Evolutionary conservation across 1,284 basidiomycete genomes (phyloP).

Genomic region (Sphagnurus paluster): DNA sequence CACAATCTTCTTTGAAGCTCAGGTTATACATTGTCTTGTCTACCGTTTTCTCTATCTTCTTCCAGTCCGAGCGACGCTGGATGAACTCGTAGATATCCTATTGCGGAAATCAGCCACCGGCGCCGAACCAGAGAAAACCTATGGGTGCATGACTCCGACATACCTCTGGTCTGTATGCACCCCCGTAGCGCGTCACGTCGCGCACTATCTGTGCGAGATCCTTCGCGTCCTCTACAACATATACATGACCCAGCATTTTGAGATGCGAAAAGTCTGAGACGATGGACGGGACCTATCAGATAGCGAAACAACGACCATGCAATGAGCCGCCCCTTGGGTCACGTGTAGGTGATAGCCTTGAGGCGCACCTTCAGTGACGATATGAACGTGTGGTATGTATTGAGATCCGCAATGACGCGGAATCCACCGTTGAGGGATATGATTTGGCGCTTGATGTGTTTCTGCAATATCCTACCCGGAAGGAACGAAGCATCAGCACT

Average conservation of each 20-base stretch:
- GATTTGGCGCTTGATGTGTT: constrained; percentile 96
- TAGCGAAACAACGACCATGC: not conserved
- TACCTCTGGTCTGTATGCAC: constrained; percentile 89
- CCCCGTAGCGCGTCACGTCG: constrained; percentile 92
- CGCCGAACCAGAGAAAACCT: constrained; percentile 5
- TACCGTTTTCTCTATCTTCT: constrained; percentile 93
- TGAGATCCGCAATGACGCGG: constrained; percentile 94
- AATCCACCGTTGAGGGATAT: constrained; percentile 94
- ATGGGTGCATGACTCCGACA: constrained; percentile 12
- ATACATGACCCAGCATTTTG: constrained; percentile 96
- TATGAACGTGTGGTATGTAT: constrained; percentile 90
- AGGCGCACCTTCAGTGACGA: constrained; percentile 67
- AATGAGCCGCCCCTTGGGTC: no score
- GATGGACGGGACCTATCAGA: constrained; percentile 61
- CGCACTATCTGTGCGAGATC: constrained; percentile 93
- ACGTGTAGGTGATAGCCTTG: not conserved
- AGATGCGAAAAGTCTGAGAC: constrained; percentile 89
- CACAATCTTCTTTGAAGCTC: constrained; percentile 89
- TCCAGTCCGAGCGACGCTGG: constrained; percentile 92
- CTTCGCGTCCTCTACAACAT: constrained; percentile 89
- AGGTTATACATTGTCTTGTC: constrained; percentile 96
- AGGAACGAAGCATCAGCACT: not conserved
- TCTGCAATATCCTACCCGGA: constrained; percentile 79
- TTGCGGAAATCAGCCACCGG: no score
- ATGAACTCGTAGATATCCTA: constrained; percentile 94